Conservation (phyloP, 2,329 filamentous ascomycete species). For the Botrytis medusae region DNA sequence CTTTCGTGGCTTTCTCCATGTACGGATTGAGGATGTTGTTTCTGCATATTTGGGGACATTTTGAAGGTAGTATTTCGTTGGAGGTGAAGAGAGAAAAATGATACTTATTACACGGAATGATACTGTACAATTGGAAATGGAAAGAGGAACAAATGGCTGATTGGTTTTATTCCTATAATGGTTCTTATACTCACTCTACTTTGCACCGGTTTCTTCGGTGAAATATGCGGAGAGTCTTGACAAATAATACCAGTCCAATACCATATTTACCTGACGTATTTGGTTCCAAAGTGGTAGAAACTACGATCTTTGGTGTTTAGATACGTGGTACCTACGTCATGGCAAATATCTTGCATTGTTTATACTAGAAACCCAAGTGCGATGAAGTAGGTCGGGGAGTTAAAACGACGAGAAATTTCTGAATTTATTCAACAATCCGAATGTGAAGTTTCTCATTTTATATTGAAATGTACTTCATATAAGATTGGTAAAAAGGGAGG, state of each 20-base stretch:
- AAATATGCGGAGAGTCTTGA: slow-evolving; percentile 8
- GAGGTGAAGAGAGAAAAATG: not conserved
- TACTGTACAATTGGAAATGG: not conserved
- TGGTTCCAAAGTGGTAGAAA: not conserved
- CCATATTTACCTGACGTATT: not conserved
- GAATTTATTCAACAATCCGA: not conserved
- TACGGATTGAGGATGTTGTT: slow-evolving; percentile 28
- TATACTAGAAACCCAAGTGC: not conserved
- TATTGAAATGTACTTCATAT: not conserved
- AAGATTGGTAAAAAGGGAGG: not conserved
- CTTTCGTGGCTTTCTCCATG: slow-evolving; percentile 24
- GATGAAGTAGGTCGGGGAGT: not conserved
- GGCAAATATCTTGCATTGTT: not conserved
- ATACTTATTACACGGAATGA: not conserved
- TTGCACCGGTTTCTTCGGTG: not conserved
- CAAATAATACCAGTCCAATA: not conserved
- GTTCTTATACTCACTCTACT: not conserved
- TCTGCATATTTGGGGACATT: slow-evolving; percentile 28
- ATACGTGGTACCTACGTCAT: not conserved
- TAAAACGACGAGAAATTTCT: not conserved
- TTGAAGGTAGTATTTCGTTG: not conserved
- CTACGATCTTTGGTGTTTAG: not conserved
- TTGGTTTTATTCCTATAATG: not conserved
- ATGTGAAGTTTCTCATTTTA: not conserved
- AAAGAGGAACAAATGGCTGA: not conserved